These are phyloP conservation scores for Hibiscus trionum DNA, from an alignment of 345 rosid species.

Conservation along the genomic window DNA sequence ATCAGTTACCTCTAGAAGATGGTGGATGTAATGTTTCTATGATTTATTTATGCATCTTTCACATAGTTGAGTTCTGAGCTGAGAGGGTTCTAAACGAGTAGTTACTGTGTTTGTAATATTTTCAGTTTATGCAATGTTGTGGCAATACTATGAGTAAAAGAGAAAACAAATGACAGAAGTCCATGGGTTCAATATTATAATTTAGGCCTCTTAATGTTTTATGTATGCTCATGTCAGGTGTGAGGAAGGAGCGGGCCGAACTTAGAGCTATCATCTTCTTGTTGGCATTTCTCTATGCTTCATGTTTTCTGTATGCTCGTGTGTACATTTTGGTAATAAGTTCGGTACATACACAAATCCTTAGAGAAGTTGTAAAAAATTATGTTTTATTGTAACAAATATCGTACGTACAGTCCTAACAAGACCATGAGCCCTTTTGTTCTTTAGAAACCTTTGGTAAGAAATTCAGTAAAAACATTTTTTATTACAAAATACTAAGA, in stretches of 20 bases:
- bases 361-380: no score
- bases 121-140: no score
- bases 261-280: constrained; percentile 83
- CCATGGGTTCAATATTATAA: background rate
- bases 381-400: no score
- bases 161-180: background rate
- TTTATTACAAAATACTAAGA: no score
- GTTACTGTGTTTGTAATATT: background rate
- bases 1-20: background rate
- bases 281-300: constrained; percentile 81
- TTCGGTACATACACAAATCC: no score
- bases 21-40: background rate
- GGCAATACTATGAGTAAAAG: background rate
- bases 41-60: background rate
- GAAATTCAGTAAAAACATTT: no score
- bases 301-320: no score
- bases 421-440: no score
- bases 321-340: no score
- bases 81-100: background rate
- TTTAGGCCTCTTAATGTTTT: background rate
- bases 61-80: background rate
- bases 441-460: no score
- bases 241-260: constrained; percentile 87
- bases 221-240: constrained; percentile 36
- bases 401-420: no score